Percentiles rank a stretch among this genome's conserved stretches.
Conservation (phyloP, 1,139 yeast species). For the Petasospora fabianii region DNA sequence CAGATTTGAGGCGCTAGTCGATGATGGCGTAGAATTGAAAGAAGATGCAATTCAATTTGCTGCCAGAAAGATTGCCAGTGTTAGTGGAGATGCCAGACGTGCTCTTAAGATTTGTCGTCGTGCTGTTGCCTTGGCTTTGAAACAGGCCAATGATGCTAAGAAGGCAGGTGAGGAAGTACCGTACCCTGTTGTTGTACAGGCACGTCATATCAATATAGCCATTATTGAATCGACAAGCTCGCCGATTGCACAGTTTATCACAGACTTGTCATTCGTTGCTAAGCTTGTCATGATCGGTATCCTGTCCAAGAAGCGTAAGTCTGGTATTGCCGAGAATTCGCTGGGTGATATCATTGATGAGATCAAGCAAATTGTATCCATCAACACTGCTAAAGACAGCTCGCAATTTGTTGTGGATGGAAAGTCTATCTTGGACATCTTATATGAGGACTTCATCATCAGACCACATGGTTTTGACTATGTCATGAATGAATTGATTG, state of each 20-base stretch:
- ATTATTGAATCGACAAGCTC: conserved; percentile 76
- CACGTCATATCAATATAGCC: conserved; percentile 71
- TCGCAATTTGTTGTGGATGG: conserved; percentile 29
- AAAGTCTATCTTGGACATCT: conserved; percentile 26
- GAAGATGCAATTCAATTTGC: conserved; percentile 88
- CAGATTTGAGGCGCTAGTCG: conserved; percentile 56
- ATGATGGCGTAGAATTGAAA: conserved; percentile 40
- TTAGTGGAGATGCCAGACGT: conserved; percentile 95
- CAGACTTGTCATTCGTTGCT: conserved; percentile 59
- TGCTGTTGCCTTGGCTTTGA: conserved; percentile 86
- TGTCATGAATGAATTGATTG: conserved; percentile 64
- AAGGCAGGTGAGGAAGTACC: conserved; percentile 14
- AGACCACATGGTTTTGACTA: conserved; percentile 46
- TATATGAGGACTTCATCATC: conserved; percentile 29
- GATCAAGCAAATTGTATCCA: conserved; percentile 46
- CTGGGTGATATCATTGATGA: conserved; percentile 81
- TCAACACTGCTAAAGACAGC: conserved; percentile 30
- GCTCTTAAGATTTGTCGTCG: conserved; percentile 86
- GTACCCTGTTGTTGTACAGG: conserved; percentile 47
- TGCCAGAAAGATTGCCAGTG: conserved; percentile 90
- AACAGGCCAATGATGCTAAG: conserved; percentile 29
- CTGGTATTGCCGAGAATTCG: conserved; percentile 67
- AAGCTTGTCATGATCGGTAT: conserved; percentile 71
- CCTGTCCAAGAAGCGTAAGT: conserved; percentile 59
- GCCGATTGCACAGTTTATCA: conserved; percentile 59